Conservation (phyloP, 2,329 filamentous ascomycete species). For the Venturia nashicola region DNA sequence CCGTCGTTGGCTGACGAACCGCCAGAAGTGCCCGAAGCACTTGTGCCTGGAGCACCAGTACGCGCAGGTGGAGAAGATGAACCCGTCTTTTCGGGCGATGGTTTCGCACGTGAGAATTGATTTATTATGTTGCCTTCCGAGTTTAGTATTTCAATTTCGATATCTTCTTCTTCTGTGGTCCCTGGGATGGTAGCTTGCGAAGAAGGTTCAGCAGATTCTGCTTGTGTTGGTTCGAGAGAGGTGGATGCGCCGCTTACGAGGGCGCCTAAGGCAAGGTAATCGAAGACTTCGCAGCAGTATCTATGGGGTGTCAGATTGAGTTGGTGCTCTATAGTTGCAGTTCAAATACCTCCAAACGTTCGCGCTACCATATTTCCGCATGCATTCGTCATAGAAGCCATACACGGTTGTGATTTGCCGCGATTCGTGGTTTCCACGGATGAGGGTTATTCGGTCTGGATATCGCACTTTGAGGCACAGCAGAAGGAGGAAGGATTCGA, state of each 20-base stretch:
- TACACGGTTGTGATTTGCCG: conserved; percentile 96
- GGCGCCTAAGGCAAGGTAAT: conserved; percentile 85
- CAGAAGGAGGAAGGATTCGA: conserved; percentile 91
- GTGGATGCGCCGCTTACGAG: conserved; percentile 76
- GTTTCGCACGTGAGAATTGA: conserved; percentile 43
- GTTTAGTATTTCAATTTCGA: conserved; percentile 89
- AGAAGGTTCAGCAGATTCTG: conserved; percentile 35
- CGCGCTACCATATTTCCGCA: conserved; percentile 89
- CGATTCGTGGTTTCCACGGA: conserved; percentile 91
- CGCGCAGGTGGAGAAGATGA: conserved; percentile 39
- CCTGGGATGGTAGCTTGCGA: conserved; percentile 18
- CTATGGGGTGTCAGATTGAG: conserved; percentile 13
- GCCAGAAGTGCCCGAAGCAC: conserved; percentile 55
- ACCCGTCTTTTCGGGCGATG: conserved; percentile 11
- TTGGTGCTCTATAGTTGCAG: not conserved
- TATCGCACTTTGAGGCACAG: conserved; percentile 95
- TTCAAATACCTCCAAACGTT: conserved; percentile 76
- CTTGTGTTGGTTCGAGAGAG: conserved; percentile 50
- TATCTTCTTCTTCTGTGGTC: conserved; percentile 51
- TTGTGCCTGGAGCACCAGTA: conserved; percentile 35
- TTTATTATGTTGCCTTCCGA: conserved; percentile 69
- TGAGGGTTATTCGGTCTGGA: conserved; percentile 91
- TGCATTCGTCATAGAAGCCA: conserved; percentile 94
- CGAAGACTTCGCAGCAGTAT: conserved; percentile 93
- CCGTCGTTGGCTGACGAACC: conserved; percentile 47